A percentile compares a stretch with the other conserved stretches of the same genome.
phyloP scores from a whole-genome alignment of 129 eudicot species.

The Escallonia herrerae region DNA sequence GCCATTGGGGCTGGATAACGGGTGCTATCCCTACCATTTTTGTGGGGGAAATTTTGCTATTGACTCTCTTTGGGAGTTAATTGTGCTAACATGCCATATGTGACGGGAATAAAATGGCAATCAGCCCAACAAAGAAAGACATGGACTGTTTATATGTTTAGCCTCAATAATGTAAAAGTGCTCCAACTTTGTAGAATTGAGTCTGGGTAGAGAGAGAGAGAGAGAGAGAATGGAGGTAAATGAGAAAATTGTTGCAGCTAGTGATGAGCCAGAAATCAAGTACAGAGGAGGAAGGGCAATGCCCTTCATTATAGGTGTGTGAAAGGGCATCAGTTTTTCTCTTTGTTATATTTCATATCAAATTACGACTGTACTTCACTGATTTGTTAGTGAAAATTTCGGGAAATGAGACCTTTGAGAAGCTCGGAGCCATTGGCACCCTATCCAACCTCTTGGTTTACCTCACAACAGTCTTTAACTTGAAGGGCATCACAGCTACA shows the following conservation, averaged over 20 bases:
- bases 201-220: background rate
- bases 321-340: background rate
- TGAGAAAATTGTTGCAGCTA: conserved; percentile 8
- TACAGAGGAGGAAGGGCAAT: conserved; percentile 70
- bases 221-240: background rate
- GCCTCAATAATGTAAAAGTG: too few species aligned
- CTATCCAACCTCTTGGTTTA: conserved; percentile 52
- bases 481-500: conserved; percentile 52
- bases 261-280: conserved; percentile 41
- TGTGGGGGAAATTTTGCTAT: too few species aligned
- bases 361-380: background rate
- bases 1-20: too few species aligned
- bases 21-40: too few species aligned
- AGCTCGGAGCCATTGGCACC: conserved; percentile 82
- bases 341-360: background rate
- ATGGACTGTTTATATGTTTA: too few species aligned
- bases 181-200: too few species aligned
- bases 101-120: too few species aligned
- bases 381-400: background rate
- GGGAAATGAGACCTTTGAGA: conserved; percentile 93
- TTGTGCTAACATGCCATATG: too few species aligned
- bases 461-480: conserved; percentile 60
- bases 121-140: too few species aligned
- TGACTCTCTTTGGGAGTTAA: too few species aligned
- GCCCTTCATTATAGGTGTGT: conserved; percentile 63